Evolutionary conservation across 371 early-diverging fungal species (phyloP).

Genomic region (Apophysomyces elegans): DNA sequence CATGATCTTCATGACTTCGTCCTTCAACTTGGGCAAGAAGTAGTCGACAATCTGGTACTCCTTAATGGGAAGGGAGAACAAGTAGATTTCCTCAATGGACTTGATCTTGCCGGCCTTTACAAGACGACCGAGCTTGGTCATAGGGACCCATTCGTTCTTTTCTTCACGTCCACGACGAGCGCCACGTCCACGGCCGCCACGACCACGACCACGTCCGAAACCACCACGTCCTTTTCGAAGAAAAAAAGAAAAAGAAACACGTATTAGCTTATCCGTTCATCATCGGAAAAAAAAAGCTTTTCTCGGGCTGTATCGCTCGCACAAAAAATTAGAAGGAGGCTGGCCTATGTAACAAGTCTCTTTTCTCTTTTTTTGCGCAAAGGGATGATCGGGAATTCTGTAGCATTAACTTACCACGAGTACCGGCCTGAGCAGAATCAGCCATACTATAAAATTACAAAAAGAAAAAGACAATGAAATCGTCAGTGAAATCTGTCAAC

Average conservation of each 20-base stretch:
- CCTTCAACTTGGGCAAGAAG: constrained; percentile 95
- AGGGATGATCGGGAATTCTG: constrained; percentile 32
- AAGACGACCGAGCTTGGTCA: constrained; percentile 96
- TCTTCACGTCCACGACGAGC: constrained; percentile 83
- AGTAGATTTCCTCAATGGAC: constrained; percentile 90
- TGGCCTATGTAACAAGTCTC: neutral
- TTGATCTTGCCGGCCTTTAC: constrained; percentile 89
- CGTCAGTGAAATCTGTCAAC: neutral
- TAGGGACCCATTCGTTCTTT: constrained; percentile 88
- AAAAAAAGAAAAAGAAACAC: constrained; percentile 4
- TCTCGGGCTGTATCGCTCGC: neutral
- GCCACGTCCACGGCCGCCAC: constrained; percentile 77
- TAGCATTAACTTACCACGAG: constrained; percentile 9
- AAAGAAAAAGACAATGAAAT: neutral
- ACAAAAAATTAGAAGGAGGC: constrained; percentile 3
- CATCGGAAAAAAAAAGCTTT: neutral
- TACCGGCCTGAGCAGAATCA: constrained; percentile 61
- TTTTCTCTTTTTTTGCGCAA: neutral
- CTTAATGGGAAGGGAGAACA: constrained; percentile 97
- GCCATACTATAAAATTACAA: constrained; percentile 37
- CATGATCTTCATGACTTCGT: constrained; percentile 98
- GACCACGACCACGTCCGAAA: constrained; percentile 80
- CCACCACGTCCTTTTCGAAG: constrained; percentile 61
- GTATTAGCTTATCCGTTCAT: neutral
- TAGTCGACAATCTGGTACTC: constrained; percentile 98